Evolutionary conservation across 768 basidiomycete genomes (phyloP).

Genomic region (Rhodotorula babjevae): DNA sequence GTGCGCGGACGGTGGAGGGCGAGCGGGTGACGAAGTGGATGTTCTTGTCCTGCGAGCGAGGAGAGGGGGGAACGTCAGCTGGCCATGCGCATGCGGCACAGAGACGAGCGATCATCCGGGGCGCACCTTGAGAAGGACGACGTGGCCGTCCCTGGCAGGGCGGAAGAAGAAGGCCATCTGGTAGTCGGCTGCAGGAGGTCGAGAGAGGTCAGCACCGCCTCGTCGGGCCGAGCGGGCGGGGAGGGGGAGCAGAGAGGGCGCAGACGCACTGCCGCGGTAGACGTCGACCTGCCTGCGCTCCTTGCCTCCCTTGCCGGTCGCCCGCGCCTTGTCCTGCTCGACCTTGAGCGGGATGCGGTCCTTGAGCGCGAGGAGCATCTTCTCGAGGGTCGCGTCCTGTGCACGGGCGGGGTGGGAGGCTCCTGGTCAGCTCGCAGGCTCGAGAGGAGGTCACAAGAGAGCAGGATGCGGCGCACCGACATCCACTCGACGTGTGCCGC

Average conservation of each 20-base stretch:
- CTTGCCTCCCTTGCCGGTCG: background rate
- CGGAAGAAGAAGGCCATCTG: slow-evolving; percentile 44
- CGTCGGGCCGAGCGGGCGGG: no score
- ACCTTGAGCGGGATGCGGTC: slow-evolving; percentile 40
- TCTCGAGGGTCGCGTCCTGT: slow-evolving; percentile 36
- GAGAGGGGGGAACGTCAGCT: background rate
- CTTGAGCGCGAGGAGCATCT: slow-evolving; percentile 38
- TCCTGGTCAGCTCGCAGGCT: background rate
- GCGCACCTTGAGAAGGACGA: slow-evolving; percentile 41
- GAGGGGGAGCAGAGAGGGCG: background rate
- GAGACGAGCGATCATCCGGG: background rate
- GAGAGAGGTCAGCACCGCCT: background rate
- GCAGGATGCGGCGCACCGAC: slow-evolving; percentile 18
- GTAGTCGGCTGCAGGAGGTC: slow-evolving; percentile 21
- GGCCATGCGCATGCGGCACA: background rate
- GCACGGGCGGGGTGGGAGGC: no score
- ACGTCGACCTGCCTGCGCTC: slow-evolving; percentile 41
- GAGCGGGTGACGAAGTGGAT: slow-evolving; percentile 7
- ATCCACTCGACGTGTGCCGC: slow-evolving; percentile 31
- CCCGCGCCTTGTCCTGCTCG: slow-evolving; percentile 1
- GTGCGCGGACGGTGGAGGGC: background rate
- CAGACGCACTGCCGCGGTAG: slow-evolving; percentile 37
- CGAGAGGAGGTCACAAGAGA: background rate
- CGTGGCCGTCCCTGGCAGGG: slow-evolving; percentile 35
- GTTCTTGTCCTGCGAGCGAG: slow-evolving; percentile 27